Conservation (phyloP, 306 rosid genomes). For the Echinosophora koreensis region DNA sequence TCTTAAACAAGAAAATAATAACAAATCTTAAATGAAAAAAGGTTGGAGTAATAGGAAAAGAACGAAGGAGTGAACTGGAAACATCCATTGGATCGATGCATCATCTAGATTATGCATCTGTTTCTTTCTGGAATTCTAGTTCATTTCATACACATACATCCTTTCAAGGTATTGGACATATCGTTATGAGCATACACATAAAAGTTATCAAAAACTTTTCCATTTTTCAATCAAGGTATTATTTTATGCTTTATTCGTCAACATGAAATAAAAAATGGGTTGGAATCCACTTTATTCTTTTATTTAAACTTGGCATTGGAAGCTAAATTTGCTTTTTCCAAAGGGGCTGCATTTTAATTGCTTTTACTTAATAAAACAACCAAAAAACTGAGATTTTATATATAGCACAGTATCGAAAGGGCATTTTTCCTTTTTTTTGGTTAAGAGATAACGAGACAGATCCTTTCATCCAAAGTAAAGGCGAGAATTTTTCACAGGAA, state of each 20-base stretch:
- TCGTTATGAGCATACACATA: slow-evolving; percentile 22
- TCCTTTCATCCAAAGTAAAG: neutral
- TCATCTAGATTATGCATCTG: slow-evolving; percentile 14
- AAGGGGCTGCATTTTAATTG: neutral
- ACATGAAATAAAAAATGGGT: neutral
- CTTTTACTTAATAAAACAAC: neutral
- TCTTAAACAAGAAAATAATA: too few relatives aligned
- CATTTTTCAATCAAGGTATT: slow-evolving; percentile 39
- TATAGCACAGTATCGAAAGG: neutral
- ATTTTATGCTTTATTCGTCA: neutral
- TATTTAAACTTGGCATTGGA: neutral
- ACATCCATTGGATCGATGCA: slow-evolving; percentile 28
- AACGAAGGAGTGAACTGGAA: slow-evolving; percentile 26
- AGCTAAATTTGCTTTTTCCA: slow-evolving; percentile 23
- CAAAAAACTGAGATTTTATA: neutral
- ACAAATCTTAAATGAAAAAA: too few relatives aligned
- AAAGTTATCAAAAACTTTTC: slow-evolving; percentile 13
- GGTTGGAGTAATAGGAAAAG: too few relatives aligned
- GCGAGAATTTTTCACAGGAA: neutral
- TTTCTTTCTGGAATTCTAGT: slow-evolving; percentile 20
- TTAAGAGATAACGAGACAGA: neutral
- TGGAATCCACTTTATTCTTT: slow-evolving; percentile 28
- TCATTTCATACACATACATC: slow-evolving; percentile 13
- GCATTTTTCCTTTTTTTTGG: neutral
- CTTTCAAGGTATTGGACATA: slow-evolving; percentile 10